Conservation (phyloP, 371 early-diverging fungal genomes). For the Apophysomyces sp. region DNA sequence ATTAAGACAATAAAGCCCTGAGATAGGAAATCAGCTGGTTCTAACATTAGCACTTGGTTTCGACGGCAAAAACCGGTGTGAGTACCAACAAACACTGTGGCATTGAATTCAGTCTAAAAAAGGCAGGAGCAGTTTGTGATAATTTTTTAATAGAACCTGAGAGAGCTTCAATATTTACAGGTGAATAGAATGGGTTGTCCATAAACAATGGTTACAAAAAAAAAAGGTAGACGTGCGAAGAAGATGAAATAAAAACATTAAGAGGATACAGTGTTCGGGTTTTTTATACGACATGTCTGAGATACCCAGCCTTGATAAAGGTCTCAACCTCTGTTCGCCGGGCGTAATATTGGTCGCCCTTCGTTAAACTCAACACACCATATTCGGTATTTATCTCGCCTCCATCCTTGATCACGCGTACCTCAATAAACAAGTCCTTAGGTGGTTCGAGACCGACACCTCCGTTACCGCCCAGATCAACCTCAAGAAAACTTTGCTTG, state of each 20-base stretch:
- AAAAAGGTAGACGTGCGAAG: neutral
- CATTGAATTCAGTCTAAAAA: too few relatives aligned
- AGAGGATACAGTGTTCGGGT: neutral
- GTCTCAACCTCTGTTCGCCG: slow-evolving; percentile 86
- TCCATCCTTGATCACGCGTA: slow-evolving; percentile 83
- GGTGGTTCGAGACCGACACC: slow-evolving; percentile 80
- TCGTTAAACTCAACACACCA: slow-evolving; percentile 70
- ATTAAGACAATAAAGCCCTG: too few relatives aligned
- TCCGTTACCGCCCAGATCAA: slow-evolving; percentile 76
- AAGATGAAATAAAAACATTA: neutral
- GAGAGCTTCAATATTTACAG: too few relatives aligned
- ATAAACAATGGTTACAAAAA: too few relatives aligned
- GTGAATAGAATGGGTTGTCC: too few relatives aligned
- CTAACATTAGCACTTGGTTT: too few relatives aligned
- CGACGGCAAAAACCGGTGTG: too few relatives aligned
- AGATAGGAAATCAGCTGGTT: too few relatives aligned
- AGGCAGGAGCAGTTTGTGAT: too few relatives aligned
- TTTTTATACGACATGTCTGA: slow-evolving; percentile 52
- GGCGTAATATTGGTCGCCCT: slow-evolving; percentile 82
- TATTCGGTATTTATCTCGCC: slow-evolving; percentile 88
- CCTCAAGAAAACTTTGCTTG: slow-evolving; percentile 61
- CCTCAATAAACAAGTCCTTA: slow-evolving; percentile 83
- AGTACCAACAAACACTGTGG: too few relatives aligned
- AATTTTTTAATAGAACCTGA: too few relatives aligned
- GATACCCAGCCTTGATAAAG: slow-evolving; percentile 80